Percentiles rank a stretch among this genome's conserved stretches.
Evolutionary conservation across 192 early-diverging fungal species (phyloP).

Genomic region (Spizellomyces sp.): DNA sequence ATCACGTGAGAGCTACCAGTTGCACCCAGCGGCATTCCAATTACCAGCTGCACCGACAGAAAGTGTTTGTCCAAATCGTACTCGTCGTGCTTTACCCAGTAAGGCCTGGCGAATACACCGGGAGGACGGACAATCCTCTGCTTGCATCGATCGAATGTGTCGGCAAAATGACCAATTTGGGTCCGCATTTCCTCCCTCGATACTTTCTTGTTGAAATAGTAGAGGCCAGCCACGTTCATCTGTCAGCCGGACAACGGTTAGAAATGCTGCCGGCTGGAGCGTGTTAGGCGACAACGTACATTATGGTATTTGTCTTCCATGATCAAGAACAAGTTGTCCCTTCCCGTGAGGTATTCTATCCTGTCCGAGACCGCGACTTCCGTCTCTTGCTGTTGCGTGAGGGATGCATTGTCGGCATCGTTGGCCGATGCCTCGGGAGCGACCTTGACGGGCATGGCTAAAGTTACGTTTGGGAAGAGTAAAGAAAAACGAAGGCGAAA

Average conservation of each 20-base stretch:
- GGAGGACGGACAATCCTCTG: slow-evolving; percentile 10
- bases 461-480: background rate
- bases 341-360: slow-evolving; percentile 16
- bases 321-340: slow-evolving; percentile 40
- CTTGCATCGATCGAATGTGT: slow-evolving; percentile 3
- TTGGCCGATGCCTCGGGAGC: background rate
- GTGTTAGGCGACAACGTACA: no score
- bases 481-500: no score
- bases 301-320: slow-evolving; percentile 33
- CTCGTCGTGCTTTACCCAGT: slow-evolving; percentile 16
- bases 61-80: slow-evolving; percentile 38
- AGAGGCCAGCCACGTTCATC: slow-evolving; percentile 10
- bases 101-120: slow-evolving; percentile 27
- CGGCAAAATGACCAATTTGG: slow-evolving; percentile 24
- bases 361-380: background rate
- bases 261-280: no score
- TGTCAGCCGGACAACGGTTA: no score
- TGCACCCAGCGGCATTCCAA: no score
- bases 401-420: background rate
- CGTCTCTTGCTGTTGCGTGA: background rate
- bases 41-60: background rate
- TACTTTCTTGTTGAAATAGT: slow-evolving; percentile 17
- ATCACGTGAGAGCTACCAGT: no score
- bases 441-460: background rate
- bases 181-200: slow-evolving; percentile 6